Evolutionary conservation across 2,329 filamentous ascomycete genomes (phyloP).

Genomic region (Ceratocystis albifundus): DNA sequence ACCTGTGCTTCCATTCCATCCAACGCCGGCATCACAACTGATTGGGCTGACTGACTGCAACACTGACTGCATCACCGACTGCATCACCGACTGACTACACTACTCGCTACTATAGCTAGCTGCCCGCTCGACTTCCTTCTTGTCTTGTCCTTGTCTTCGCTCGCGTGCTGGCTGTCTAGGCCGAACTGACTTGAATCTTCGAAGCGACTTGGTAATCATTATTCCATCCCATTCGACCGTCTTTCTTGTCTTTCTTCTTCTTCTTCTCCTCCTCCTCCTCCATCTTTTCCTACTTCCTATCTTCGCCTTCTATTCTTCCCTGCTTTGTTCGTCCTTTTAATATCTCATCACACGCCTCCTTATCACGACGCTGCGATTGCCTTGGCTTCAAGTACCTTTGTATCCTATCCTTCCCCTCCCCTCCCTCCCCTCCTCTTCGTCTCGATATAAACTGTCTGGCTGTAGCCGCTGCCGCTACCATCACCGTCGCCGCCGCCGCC

Average conservation of each 20-base stretch:
- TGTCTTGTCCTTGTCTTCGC: constrained; percentile 2
- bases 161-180: background rate
- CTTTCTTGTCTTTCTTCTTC: background rate
- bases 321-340: background rate
- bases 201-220: background rate
- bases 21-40: background rate
- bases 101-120: too few species aligned
- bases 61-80: too few species aligned
- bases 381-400: background rate
- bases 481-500: background rate
- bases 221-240: too few species aligned
- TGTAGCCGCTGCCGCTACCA: background rate
- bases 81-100: too few species aligned
- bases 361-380: constrained; percentile 8
- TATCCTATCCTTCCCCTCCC: too few species aligned
- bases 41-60: background rate
- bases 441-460: constrained; percentile 2
- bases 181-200: constrained; percentile 9
- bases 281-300: background rate
- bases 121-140: background rate
- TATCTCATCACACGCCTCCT: background rate
- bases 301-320: background rate
- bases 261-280: background rate
- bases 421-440: background rate
- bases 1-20: constrained; percentile 1